Conservation (phyloP, 1,139 yeast genomes). For the Nakaseomyces bracarensis region DNA sequence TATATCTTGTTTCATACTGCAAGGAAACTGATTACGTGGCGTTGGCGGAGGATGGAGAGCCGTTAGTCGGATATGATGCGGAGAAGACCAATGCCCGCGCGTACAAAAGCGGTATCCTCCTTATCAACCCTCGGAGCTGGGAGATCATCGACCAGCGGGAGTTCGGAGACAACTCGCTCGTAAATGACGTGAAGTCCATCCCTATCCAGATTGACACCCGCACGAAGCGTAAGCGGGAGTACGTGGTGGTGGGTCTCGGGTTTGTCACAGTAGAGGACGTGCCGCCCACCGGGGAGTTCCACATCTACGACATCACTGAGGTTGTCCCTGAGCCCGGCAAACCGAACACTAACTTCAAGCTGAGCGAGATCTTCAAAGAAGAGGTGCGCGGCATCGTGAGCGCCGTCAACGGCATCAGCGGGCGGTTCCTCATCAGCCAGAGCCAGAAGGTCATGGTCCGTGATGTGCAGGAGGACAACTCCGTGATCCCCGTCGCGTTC, state of each 20-base stretch:
- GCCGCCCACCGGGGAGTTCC: constrained; percentile 72
- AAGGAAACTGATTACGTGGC: constrained; percentile 55
- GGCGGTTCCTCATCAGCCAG: constrained; percentile 75
- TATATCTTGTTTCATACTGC: constrained; percentile 59
- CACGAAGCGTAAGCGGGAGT: constrained; percentile 55
- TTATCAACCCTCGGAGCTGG: constrained; percentile 74
- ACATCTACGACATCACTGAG: constrained; percentile 66
- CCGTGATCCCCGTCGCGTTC: constrained; percentile 73
- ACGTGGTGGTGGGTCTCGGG: constrained; percentile 73
- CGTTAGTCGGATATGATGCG: constrained; percentile 51
- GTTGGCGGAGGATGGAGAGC: constrained; percentile 66
- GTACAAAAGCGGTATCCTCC: constrained; percentile 52
- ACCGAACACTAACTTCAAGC: constrained; percentile 75
- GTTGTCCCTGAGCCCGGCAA: constrained; percentile 85
- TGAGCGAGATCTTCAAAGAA: constrained; percentile 70
- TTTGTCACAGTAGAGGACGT: constrained; percentile 74
- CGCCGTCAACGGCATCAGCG: constrained; percentile 70
- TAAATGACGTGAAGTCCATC: constrained; percentile 33
- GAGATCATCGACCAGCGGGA: constrained; percentile 62
- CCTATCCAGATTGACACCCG: constrained; percentile 37
- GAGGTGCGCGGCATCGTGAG: constrained; percentile 81
- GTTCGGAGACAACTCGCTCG: constrained; percentile 60
- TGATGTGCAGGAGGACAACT: constrained; percentile 53
- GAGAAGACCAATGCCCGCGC: constrained; percentile 44
- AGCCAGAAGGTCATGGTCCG: constrained; percentile 82